Conservation (phyloP, 345 rosid species). For the Toxicodendron radicans region DNA sequence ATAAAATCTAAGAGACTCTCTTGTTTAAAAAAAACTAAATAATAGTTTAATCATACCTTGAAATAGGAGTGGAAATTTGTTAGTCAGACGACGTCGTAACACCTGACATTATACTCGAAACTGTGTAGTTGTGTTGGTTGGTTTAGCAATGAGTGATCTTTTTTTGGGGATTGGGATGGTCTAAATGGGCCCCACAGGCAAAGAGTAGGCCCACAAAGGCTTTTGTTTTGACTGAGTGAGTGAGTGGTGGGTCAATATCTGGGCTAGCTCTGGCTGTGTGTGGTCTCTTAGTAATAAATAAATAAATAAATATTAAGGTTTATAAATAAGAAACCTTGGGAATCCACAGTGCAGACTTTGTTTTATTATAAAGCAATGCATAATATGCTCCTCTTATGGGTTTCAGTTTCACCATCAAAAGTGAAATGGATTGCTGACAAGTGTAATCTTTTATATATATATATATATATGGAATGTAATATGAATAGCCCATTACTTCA, state of each 20-base stretch:
- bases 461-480: too few relatives aligned
- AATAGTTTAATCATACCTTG: too few relatives aligned
- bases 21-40: too few relatives aligned
- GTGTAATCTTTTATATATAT: too few relatives aligned
- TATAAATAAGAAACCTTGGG: constrained; percentile 40
- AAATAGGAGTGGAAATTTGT: too few relatives aligned
- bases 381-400: not conserved
- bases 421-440: not conserved
- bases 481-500: too few relatives aligned
- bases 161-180: too few relatives aligned
- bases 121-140: constrained; percentile 3
- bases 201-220: constrained; percentile 23
- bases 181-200: constrained; percentile 29
- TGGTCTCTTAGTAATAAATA: not conserved
- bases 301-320: not conserved
- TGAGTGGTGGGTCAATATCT: constrained; percentile 53
- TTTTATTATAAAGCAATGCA: too few relatives aligned
- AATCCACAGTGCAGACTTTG: constrained; percentile 16
- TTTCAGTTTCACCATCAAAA: not conserved
- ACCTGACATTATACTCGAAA: not conserved
- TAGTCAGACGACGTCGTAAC: not conserved
- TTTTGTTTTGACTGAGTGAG: constrained; percentile 35
- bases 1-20: too few relatives aligned
- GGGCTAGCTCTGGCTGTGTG: not conserved
- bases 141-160: not conserved